Conservation (phyloP, 164 flowering plant genomes). For the Stephania cephalantha region DNA sequence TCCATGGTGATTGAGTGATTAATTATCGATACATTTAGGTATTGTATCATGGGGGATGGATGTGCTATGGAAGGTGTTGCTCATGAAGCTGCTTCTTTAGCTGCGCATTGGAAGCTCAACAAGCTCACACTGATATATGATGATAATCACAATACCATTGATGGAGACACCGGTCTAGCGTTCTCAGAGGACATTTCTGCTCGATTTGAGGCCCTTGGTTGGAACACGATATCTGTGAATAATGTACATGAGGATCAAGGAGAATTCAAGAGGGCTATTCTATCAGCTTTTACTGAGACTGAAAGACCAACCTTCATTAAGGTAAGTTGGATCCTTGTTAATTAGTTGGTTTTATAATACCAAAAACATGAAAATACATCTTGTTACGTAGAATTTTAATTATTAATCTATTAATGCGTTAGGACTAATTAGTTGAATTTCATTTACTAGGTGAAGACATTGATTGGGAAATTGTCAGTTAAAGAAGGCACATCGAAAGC, state of each 20-base stretch:
- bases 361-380: too few species aligned
- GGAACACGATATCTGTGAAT: slow-evolving; percentile 42
- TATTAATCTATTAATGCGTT: neutral
- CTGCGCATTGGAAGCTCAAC: slow-evolving; percentile 56
- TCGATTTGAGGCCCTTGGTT: slow-evolving; percentile 45
- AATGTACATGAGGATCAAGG: slow-evolving; percentile 26
- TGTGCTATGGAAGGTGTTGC: slow-evolving; percentile 65
- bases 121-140: slow-evolving; percentile 47
- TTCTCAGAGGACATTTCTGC: slow-evolving; percentile 38
- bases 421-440: neutral
- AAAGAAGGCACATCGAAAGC: slow-evolving; percentile 54
- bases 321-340: slow-evolving; percentile 20
- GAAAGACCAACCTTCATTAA: slow-evolving; percentile 45
- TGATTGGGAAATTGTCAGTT: slow-evolving; percentile 42
- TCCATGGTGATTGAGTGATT: neutral
- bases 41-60: slow-evolving; percentile 56
- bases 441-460: slow-evolving; percentile 36
- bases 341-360: too few species aligned
- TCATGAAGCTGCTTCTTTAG: slow-evolving; percentile 52
- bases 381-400: too few species aligned
- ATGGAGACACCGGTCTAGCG: slow-evolving; percentile 38
- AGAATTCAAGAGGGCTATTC: slow-evolving; percentile 31
- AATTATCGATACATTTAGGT: slow-evolving; percentile 18
- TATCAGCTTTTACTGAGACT: slow-evolving; percentile 28
- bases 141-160: slow-evolving; percentile 49